These are phyloP conservation scores for Cinchona pubescens DNA, from an alignment of 257 asterid genomes.

Conservation along the genomic window DNA sequence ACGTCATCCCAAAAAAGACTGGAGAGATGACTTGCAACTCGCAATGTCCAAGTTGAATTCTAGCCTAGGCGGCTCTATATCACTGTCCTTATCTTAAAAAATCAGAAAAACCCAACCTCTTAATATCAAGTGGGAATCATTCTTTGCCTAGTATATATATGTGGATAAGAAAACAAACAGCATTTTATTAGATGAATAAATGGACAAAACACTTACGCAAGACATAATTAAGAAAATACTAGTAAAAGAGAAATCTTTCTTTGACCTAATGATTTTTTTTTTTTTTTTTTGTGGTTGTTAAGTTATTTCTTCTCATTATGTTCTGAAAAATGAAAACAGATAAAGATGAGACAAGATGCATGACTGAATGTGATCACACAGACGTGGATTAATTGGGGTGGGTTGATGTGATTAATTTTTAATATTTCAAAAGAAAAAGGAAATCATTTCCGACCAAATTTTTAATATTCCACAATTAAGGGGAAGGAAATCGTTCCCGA, in stretches of 20 bases:
- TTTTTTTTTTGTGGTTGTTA: too few species aligned
- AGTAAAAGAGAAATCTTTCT: too few species aligned
- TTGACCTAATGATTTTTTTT: too few species aligned
- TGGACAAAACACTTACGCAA: background rate
- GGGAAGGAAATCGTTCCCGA: background rate
- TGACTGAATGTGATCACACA: background rate
- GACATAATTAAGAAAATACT: background rate
- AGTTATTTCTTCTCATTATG: too few species aligned
- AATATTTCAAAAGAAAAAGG: background rate
- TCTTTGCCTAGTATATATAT: background rate
- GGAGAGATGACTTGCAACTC: background rate
- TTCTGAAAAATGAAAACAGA: background rate
- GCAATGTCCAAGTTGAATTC: background rate
- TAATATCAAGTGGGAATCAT: too few species aligned
- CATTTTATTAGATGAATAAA: background rate
- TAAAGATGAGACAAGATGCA: background rate
- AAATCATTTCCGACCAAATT: background rate
- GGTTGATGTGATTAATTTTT: background rate
- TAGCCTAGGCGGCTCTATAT: background rate
- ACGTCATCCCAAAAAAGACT: background rate
- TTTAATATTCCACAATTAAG: background rate
- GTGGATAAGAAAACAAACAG: background rate
- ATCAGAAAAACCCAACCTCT: background rate
- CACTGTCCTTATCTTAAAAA: background rate
- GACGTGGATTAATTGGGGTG: background rate